Conservation (phyloP, 352 stramenopile species). For the Phytophthora sp. region DNA sequence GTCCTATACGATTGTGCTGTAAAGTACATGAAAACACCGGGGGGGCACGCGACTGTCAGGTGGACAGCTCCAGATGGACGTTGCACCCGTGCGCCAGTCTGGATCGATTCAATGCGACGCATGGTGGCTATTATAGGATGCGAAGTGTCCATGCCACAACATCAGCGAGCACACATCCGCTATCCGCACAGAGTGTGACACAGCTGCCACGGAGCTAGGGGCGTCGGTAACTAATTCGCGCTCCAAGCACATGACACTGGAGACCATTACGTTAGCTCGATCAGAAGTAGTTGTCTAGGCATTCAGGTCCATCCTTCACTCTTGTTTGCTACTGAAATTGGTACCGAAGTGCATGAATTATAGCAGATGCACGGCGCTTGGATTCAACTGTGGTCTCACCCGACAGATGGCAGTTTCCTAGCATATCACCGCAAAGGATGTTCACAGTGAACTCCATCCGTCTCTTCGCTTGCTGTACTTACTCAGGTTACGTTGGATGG, state of each 20-base stretch:
- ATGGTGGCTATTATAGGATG: constrained; percentile 1
- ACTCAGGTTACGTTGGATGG: neutral
- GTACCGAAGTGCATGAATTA: no score
- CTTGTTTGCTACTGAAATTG: neutral
- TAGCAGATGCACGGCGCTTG: neutral
- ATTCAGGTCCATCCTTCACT: neutral
- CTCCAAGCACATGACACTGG: no score
- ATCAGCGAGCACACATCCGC: constrained; percentile 4
- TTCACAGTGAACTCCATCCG: constrained; percentile 14
- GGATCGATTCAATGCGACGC: constrained; percentile 7
- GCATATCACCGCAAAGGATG: constrained; percentile 37
- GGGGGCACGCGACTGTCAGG: neutral
- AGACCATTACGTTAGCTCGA: no score
- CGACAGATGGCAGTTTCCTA: constrained; percentile 8
- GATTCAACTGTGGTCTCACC: constrained; percentile 4
- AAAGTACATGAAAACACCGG: neutral
- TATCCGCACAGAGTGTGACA: constrained; percentile 6
- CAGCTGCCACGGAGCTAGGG: neutral
- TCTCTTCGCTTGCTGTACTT: constrained; percentile 8
- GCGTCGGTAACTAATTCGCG: neutral
- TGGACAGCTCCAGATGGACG: constrained; percentile 9
- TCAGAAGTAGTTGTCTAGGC: neutral
- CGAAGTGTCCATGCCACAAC: neutral
- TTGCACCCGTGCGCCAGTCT: neutral
- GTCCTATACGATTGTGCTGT: neutral